These are phyloP conservation scores for Xylaria cubensis DNA, from an alignment of 495 filamentous ascomycete genomes.

Conservation along the genomic window DNA sequence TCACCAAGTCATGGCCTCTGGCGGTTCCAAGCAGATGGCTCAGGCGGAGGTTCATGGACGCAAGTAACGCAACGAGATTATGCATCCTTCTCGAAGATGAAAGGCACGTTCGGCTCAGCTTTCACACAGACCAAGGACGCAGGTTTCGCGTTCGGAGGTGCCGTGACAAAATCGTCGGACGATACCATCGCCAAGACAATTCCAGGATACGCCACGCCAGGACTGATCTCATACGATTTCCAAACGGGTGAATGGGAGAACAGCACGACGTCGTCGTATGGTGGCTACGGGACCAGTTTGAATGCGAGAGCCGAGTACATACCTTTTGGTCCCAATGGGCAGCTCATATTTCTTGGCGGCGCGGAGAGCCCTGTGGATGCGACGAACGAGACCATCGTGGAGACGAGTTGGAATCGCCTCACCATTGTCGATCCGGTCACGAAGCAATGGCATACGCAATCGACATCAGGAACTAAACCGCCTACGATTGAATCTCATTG, in stretches of 20 bases:
- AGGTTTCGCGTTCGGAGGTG: conserved; percentile 43
- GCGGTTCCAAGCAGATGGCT: conserved; percentile 44
- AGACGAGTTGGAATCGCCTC: conserved; percentile 35
- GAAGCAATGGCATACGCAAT: conserved; percentile 42
- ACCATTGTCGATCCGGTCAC: conserved; percentile 48
- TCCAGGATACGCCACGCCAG: conserved; percentile 37
- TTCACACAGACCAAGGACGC: conserved; percentile 30
- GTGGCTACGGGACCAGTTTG: conserved; percentile 38
- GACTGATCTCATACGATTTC: conserved; percentile 46
- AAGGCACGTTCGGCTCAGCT: conserved; percentile 31
- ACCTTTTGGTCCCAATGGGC: conserved; percentile 45
- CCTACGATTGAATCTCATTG: conserved; percentile 34
- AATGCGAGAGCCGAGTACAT: conserved; percentile 42
- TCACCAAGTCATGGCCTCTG: conserved; percentile 37
- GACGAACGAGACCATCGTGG: conserved; percentile 28
- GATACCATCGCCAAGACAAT: conserved; percentile 29
- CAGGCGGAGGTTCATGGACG: conserved; percentile 46
- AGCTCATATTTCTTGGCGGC: conserved; percentile 48
- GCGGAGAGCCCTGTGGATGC: conserved; percentile 31
- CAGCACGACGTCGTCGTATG: conserved; percentile 33
- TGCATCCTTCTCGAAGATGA: conserved; percentile 32
- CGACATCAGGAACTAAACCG: conserved; percentile 38
- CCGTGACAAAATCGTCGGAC: conserved; percentile 37
- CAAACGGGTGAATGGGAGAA: conserved; percentile 43
- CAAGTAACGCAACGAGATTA: conserved; percentile 36